Percentiles rank a stretch among this genome's conserved stretches.
Conservation (phyloP, 257 asterid species). For the Solanum tarapatanum region DNA sequence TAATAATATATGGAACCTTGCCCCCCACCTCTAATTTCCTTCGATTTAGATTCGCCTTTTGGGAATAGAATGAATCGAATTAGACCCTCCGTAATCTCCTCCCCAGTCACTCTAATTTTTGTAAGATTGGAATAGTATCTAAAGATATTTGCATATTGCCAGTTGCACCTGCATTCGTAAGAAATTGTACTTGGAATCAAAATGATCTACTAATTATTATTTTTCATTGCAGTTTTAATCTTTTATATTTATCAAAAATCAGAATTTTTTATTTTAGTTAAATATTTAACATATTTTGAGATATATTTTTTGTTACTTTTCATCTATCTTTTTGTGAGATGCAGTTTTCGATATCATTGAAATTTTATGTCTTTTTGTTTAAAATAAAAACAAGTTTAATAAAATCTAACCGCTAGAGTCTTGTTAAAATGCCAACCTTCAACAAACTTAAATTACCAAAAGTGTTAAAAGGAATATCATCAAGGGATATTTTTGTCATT, state of each 20-base stretch:
- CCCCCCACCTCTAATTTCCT: neutral
- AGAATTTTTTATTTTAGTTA: neutral
- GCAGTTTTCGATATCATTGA: neutral
- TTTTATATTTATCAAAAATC: neutral
- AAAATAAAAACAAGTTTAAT: neutral
- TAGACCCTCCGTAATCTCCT: neutral
- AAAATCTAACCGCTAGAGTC: neutral
- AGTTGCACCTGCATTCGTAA: neutral
- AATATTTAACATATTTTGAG: neutral
- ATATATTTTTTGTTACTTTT: neutral
- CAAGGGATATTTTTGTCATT: neutral
- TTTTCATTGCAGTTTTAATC: neutral
- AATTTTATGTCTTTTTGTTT: neutral
- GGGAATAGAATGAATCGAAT: neutral
- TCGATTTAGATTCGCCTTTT: too few species aligned
- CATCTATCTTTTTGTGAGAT: neutral
- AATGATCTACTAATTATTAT: neutral
- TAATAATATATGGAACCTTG: conserved; percentile 25
- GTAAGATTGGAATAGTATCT: neutral
- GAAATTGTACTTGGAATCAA: neutral
- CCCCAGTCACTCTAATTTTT: neutral
- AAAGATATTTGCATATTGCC: neutral
- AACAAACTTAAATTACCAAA: neutral
- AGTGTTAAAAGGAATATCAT: neutral
- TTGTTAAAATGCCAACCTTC: neutral